phyloP scores from a whole-genome alignment of 2,329 filamentous ascomycete genomes.

The Fusarium incarnatum region DNA sequence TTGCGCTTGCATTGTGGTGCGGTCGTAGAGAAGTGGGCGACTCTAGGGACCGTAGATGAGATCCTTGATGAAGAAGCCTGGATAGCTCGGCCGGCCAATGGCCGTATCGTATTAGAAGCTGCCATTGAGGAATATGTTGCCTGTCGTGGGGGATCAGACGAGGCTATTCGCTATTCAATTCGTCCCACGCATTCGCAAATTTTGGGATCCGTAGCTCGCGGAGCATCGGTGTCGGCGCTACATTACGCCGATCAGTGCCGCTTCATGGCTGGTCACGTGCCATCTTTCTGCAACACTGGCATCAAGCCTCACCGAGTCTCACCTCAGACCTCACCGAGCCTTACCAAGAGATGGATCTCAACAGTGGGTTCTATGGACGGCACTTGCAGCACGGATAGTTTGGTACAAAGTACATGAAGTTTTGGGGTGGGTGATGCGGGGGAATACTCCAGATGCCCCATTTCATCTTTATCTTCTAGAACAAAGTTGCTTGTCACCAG shows the following conservation, averaged over 20 bases:
- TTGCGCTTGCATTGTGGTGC: conserved; percentile 61
- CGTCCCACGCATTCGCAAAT: conserved; percentile 37
- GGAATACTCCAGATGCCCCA: conserved; percentile 47
- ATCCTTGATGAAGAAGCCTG: conserved; percentile 31
- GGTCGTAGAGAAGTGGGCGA: conserved; percentile 65
- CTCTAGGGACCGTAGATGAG: conserved; percentile 26
- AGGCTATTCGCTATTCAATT: conserved; percentile 40
- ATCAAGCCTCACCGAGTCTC: conserved; percentile 19
- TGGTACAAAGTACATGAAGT: conserved; percentile 46
- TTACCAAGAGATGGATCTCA: conserved; percentile 41
- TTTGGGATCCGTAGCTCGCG: conserved; percentile 32
- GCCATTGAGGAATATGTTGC: conserved; percentile 46
- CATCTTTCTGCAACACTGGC: rapidly evolving
- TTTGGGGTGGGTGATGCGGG: conserved; percentile 45
- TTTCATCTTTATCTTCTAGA: conserved; percentile 44
- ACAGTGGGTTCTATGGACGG: conserved; percentile 40
- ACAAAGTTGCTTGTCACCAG: conserved; percentile 34
- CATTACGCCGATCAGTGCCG: conserved; percentile 14
- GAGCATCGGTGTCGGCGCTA: conserved; percentile 29
- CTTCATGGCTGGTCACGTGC: conserved; percentile 12
- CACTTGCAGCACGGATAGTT: conserved; percentile 48
- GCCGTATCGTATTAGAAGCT: conserved; percentile 45
- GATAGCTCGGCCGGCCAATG: conserved; percentile 43
- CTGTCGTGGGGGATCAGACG: conserved; percentile 30
- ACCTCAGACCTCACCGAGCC: conserved; percentile 30